A percentile compares a stretch with the other conserved stretches of the same genome.
These are phyloP conservation scores for Ceratobasidium sp. DNA, from an alignment of 1,284 basidiomycete genomes.

Conservation along the genomic window DNA sequence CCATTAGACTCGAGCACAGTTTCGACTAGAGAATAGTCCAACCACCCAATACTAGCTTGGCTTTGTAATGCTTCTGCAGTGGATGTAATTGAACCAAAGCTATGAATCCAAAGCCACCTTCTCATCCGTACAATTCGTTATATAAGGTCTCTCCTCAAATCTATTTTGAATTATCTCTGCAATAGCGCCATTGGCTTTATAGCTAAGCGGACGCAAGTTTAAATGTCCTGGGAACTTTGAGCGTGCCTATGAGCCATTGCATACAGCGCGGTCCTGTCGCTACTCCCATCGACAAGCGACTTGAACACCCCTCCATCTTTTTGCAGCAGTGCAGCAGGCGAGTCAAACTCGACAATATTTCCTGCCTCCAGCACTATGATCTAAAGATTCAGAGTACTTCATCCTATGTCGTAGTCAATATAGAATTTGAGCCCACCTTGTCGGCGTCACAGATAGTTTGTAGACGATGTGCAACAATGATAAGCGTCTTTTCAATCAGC, in stretches of 20 bases:
- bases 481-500: slow-evolving; percentile 69
- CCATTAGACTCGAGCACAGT: no score
- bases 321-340: slow-evolving; percentile 57
- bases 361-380: slow-evolving; percentile 51
- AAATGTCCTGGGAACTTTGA: no score
- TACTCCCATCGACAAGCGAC: slow-evolving; percentile 59
- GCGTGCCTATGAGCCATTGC: slow-evolving; percentile 51
- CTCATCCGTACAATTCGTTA: no score
- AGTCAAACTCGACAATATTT: slow-evolving; percentile 57
- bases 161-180: no score
- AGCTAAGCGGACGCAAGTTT: no score
- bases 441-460: slow-evolving; percentile 79
- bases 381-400: background rate
- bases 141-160: no score
- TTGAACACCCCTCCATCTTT: slow-evolving; percentile 57
- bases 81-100: no score
- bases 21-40: no score
- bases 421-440: slow-evolving; percentile 49
- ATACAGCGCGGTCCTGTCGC: slow-evolving; percentile 57
- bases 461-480: slow-evolving; percentile 76
- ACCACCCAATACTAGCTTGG: no score
- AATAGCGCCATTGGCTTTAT: no score
- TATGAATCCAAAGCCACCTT: no score
- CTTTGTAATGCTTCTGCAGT: no score
- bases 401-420: background rate